phyloP scores from a whole-genome alignment of 768 basidiomycete genomes.

The Suillus subalutaceus region DNA sequence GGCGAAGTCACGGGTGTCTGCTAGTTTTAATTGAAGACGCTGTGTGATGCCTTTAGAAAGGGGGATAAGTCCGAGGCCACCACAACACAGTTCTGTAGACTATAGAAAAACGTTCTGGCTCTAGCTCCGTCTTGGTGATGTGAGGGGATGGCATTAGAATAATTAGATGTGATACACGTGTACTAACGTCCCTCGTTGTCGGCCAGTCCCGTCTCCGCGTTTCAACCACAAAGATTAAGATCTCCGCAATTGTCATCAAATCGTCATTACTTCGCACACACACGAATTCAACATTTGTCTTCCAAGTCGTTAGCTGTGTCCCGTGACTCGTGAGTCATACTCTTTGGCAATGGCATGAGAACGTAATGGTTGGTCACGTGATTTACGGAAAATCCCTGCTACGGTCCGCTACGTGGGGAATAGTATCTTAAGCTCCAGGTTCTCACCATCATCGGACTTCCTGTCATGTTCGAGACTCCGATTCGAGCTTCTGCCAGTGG shows the following conservation, averaged over 20 bases:
- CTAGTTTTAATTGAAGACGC: not conserved
- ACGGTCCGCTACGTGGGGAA: too few relatives aligned
- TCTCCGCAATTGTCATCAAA: not conserved
- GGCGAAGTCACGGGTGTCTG: too few relatives aligned
- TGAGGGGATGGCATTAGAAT: too few relatives aligned
- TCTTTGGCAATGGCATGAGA: too few relatives aligned
- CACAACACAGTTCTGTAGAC: too few relatives aligned
- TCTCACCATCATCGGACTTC: not conserved
- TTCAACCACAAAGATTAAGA: not conserved
- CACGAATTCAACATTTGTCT: not conserved
- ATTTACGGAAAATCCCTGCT: too few relatives aligned
- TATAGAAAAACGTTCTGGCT: not conserved
- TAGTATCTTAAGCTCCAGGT: not conserved
- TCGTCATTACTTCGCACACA: not conserved
- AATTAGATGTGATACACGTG: not conserved
- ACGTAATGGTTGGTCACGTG: too few relatives aligned
- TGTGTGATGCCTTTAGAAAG: not conserved
- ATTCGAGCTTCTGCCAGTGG: not conserved
- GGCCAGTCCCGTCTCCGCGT: not conserved
- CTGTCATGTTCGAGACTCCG: not conserved
- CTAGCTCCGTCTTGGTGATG: not conserved
- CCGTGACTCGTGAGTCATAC: too few relatives aligned
- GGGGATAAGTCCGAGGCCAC: not conserved
- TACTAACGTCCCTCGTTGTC: too few relatives aligned
- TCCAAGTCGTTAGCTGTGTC: not conserved